Evolutionary conservation across 2,329 filamentous ascomycete genomes (phyloP).

Genomic region (Xenoacremonium recifei): DNA sequence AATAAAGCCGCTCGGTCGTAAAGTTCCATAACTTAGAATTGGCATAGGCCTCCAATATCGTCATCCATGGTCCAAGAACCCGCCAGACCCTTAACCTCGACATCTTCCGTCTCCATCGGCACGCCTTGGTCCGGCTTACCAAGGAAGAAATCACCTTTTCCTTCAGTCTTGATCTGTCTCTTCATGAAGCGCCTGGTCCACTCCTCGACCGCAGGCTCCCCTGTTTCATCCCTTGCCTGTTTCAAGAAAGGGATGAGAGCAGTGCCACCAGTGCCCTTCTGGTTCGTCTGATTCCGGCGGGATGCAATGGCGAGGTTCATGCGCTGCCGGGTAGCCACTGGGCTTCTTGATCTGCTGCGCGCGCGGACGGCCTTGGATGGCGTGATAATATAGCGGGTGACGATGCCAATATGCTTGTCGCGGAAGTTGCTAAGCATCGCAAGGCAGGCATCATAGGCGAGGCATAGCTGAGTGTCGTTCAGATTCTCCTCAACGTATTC

Average conservation of each 20-base stretch:
- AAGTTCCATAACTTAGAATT: slow-evolving; percentile 42
- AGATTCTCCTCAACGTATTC: slow-evolving; percentile 68
- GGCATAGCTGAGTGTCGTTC: slow-evolving; percentile 63
- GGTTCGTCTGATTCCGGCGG: slow-evolving; percentile 51
- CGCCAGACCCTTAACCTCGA: slow-evolving; percentile 66
- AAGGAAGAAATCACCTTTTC: slow-evolving; percentile 56
- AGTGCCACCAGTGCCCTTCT: slow-evolving; percentile 90
- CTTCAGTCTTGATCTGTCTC: slow-evolving; percentile 47
- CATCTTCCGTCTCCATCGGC: slow-evolving; percentile 39
- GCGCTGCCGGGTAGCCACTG: slow-evolving; percentile 46
- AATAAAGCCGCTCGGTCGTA: too few relatives aligned
- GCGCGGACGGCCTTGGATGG: slow-evolving; percentile 75
- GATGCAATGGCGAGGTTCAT: slow-evolving; percentile 65
- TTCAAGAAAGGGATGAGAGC: slow-evolving; percentile 94
- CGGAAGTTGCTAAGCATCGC: slow-evolving; percentile 68
- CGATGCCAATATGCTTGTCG: slow-evolving; percentile 95
- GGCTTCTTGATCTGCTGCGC: slow-evolving; percentile 58
- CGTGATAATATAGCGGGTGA: slow-evolving; percentile 91
- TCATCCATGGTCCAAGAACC: slow-evolving; percentile 90
- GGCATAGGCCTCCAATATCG: slow-evolving; percentile 63
- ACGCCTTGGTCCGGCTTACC: slow-evolving; percentile 49
- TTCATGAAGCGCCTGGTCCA: slow-evolving; percentile 61
- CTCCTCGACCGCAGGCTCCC: slow-evolving; percentile 77
- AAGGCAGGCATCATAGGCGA: slow-evolving; percentile 89
- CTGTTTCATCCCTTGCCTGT: slow-evolving; percentile 93